Evolutionary conservation across 164 flowering plant genomes (phyloP), one percentile per base, ranked within the genome.

Genomic region (Nymphaea thermarum): DNA sequence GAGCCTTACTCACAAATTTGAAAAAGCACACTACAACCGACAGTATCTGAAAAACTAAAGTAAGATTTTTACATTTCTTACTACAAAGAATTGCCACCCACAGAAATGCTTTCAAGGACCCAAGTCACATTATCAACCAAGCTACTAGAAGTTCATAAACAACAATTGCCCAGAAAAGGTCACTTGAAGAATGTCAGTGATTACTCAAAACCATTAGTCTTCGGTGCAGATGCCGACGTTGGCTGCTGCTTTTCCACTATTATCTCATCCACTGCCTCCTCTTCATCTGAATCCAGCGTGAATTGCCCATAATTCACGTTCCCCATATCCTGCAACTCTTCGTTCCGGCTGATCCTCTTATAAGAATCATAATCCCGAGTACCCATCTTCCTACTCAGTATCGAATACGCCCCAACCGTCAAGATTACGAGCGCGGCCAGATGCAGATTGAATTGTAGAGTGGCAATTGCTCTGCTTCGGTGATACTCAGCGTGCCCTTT

Each of bases 361-460:
- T 91, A 90, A 66, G 53, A 71, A 68, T 41, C 43, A 25, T 67
- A 76, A 55, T 81, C 82, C 4, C 81, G 81, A 4, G 5, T 16
- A 36, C 2, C 43, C 63, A 11, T 6, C 76, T 66, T 64, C 53
- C 6, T 75, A 77, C n/a, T 86, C 3, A 63, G 83, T 36, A 0
- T 91, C 80, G 71, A 78, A 87, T 57, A 79, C 10, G 66, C 65
- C 16, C 78, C 82, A 15, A 73, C 73, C 61, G 76, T 60, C 61
- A 83, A 53, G 69, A 80, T 72, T 65, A 89, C 87, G 5, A 95
- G 77, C 53, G 92, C 68, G n/a, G 98, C 94, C 51, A 95, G 86
- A 74, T 90, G 97, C 72, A 86, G 87, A 71, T 95, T 95, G 64
- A 92, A 95, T 76, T 83, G 96, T 59, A 95, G 83, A 1, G 98